Evolutionary conservation across 768 basidiomycete species (phyloP), one percentile per base, ranked within the genome.

Genomic region (Boletus eberwhitei): DNA sequence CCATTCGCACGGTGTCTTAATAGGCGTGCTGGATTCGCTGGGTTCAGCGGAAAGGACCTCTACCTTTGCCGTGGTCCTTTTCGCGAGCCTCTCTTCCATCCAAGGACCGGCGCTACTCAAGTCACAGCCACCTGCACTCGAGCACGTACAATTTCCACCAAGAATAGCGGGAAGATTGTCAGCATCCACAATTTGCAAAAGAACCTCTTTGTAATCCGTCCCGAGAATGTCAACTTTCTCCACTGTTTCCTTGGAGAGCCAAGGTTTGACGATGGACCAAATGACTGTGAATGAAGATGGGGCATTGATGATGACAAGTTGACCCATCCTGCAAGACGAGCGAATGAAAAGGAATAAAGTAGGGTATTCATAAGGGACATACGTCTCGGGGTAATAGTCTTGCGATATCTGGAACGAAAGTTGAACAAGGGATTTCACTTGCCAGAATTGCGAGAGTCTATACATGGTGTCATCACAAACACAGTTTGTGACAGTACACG

Each of bases 351-450:
- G 12, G 22, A 17, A 21, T 4, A 45, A 42, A 26, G 5, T 35
- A 48, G 7, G 9, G 37, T 6, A 7, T n/a, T 21, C 29, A 13
- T 17, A 24, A 21, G 40, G n/a, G 24, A 64, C 80, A 50, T 64
- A 89, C 87, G 85, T 84, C 65, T 90, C 88, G 2, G 88, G 88
- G 58, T 78, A 90, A 69, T 87, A 90, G 60, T 88, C 86, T 68
- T 90, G 88, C 2, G 87, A 88, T 52, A 90, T 75, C 59, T 88
- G 86, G 66, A 90, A 87, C 8, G 84, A 81, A 47, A 68, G 72
- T 46, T 81, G 75, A 22, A 78, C 78, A n/a, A 89, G 73, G 41
- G 77, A 72, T 65, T 85, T 87, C 74, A 88, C 83, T 61, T 88
- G 82, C 88, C 88, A 90, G 62, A 89, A 90, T 59, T 87, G 82